Evolutionary conservation across 352 stramenopile species (phyloP), one percentile per base, ranked within the genome.

Genomic region (Peronospora farinosa): DNA sequence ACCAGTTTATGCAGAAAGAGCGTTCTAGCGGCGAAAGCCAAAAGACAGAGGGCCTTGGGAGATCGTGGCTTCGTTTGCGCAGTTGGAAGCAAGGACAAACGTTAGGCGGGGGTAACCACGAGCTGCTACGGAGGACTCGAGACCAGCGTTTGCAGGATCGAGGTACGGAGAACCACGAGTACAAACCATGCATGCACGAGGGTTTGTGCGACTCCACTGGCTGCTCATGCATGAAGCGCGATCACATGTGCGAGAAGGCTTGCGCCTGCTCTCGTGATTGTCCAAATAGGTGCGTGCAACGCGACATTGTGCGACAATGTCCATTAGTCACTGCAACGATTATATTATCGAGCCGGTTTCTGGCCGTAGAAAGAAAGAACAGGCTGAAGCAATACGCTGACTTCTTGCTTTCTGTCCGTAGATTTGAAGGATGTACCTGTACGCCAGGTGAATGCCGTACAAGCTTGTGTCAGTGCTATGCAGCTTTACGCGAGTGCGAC

Each of bases 171-270:
- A 84, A 85, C 38, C 72, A 88, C 41, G 75, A 88, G 50, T 89
- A 85, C 41, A 65, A 84, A 41, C 80, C 80, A 36, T 91, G 80
- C 54, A 78, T 74, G 30, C 80, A 91, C 51, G 67, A 86, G 2
- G 78, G 78, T 23, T 58, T 72, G 49, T 88, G 78, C 51, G 56
- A 76, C 51, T 65, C 67, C 11, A 67, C 23, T 1, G 64, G 51
- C 9, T 91, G 80, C 46, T 86, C 75, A 5, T 91, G 75, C 40
- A 84, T 86, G 46, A 68, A 60, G 25, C 61, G 63, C 6, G 65
- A 78, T 23, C 64, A 74, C 40, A 72, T 67, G 61, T 74, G 67
- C 41, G 67, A 77, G 43, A 69, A 65, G 11, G 67, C 64, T n/a
- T 78, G 67, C 28, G 59, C 61, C 5, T 78, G 67, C 41, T 62